Evolutionary conservation across 2,329 filamentous ascomycete species (phyloP), one percentile per base, ranked within the genome.

Genomic region (Colletotrichum somersetense): DNA sequence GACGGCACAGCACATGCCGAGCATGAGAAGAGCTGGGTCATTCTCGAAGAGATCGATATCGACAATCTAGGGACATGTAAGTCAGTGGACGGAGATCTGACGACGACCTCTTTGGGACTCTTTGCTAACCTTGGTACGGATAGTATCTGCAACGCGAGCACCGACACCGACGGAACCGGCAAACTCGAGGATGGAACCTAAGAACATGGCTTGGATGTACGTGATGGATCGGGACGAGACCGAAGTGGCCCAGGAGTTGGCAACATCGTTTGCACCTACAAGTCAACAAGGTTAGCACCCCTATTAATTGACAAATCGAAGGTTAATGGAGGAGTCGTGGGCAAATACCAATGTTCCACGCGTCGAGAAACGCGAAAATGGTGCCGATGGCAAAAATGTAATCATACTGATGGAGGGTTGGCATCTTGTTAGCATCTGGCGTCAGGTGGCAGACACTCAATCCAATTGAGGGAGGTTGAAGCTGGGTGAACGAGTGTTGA

Each of bases 281-380:
- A 5, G 3, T 10, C 40, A 12, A 0, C n/a, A 8, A 12, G 14
- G 14, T 72, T 38, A 67, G 68, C 5, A 23, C 33, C 52, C 7
- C 3, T 20, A 35, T 16, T 1, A 5, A 1, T 18, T n/a, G 10
- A 23, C 1, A 33, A 4, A 40, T n/a, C 26, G 44, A 7, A 2
- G 10, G 14, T 2, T 3, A 10, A 6, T 0, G 16, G 1, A 35
- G 33, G 14, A 11, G 14, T 26, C 1, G 44, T 48, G 57, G 35
- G 18, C 8, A 46, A 80, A 72, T 79, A 84, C 89, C 89, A 74
- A 90, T 91, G 77, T 91, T 91, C 87, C 88, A 92, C 65, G 89
- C 89, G 78, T 91, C 90, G 52, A 92, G 86, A 77, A 89, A 88
- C 72, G 90, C 89, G 79, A 92, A 92, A 71, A 91, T 85, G 66